Evolutionary conservation across 2,329 filamentous ascomycete genomes (phyloP).

Genomic region (Canariomyces notabilis): DNA sequence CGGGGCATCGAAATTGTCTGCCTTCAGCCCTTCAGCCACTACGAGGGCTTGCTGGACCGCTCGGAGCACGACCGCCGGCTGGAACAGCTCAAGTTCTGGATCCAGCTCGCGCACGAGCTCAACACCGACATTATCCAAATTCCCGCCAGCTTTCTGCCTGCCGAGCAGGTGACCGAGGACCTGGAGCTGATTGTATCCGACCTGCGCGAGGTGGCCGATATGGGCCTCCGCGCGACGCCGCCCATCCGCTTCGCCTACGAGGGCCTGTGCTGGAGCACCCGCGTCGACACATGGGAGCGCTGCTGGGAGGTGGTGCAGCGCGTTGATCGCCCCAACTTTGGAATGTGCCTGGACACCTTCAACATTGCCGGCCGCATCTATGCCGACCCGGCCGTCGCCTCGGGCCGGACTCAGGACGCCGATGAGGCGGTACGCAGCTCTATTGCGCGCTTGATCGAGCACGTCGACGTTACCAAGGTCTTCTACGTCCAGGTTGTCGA

Average conservation of each 20-base stretch:
- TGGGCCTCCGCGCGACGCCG: slow-evolving; percentile 53
- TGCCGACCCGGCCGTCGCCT: slow-evolving; percentile 56
- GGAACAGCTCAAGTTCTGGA: slow-evolving; percentile 64
- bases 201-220: slow-evolving; percentile 59
- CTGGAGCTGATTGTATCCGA: slow-evolving; percentile 56
- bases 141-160: slow-evolving; percentile 63
- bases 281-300: slow-evolving; percentile 65
- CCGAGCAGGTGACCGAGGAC: slow-evolving; percentile 40
- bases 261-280: slow-evolving; percentile 66
- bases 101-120: slow-evolving; percentile 58
- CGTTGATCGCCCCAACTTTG: slow-evolving; percentile 67
- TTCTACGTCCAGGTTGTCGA: slow-evolving; percentile 77
- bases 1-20: slow-evolving; percentile 57
- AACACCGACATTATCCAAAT: slow-evolving; percentile 69
- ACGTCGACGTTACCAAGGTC: slow-evolving; percentile 58
- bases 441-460: slow-evolving; percentile 47
- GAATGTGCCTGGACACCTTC: slow-evolving; percentile 72
- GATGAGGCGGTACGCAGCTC: slow-evolving; percentile 51
- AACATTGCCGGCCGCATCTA: slow-evolving; percentile 69
- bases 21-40: slow-evolving; percentile 73
- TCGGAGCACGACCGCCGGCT: slow-evolving; percentile 52
- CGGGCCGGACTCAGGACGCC: slow-evolving; percentile 49
- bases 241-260: slow-evolving; percentile 68
- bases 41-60: slow-evolving; percentile 66
- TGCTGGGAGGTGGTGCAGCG: slow-evolving; percentile 62